These are phyloP conservation scores for Apophysomyces sp. DNA, from an alignment of 371 early-diverging fungal genomes.

Conservation along the genomic window DNA sequence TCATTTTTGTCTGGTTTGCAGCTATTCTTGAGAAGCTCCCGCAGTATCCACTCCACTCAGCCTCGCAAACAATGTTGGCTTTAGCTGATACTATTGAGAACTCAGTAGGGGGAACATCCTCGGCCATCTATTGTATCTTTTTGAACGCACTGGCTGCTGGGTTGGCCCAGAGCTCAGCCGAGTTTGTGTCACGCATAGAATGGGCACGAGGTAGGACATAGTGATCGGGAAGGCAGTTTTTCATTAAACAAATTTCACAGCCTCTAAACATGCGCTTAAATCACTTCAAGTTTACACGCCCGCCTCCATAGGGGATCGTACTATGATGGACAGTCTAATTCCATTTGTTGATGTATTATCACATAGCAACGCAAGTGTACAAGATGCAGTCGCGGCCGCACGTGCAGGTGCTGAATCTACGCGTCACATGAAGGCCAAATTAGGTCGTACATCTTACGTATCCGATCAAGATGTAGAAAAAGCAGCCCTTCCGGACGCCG, in stretches of 20 bases:
- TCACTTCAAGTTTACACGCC: conserved; percentile 68
- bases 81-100: conserved; percentile 69
- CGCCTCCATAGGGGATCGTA: conserved; percentile 78
- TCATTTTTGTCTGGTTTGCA: not conserved
- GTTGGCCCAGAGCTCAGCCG: conserved; percentile 7
- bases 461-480: conserved; percentile 46
- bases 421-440: conserved; percentile 52
- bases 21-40: conserved; percentile 33
- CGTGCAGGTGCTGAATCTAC: conserved; percentile 60
- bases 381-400: conserved; percentile 56
- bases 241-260: conserved; percentile 4
- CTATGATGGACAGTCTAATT: conserved; percentile 74
- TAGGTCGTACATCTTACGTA: conserved; percentile 75
- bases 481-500: conserved; percentile 63
- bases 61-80: conserved; percentile 22
- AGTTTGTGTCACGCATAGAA: conserved; percentile 1
- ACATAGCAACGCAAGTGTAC: conserved; percentile 22
- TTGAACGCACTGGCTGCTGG: conserved; percentile 69
- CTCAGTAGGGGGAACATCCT: conserved; percentile 78
- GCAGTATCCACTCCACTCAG: conserved; percentile 17
- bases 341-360: conserved; percentile 62
- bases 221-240: not conserved
- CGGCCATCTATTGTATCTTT: conserved; percentile 77
- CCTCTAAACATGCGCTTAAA: conserved; percentile 52
- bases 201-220: conserved; percentile 18